These are phyloP conservation scores for Pholiota conissans DNA, from an alignment of 768 basidiomycete species.

Conservation along the genomic window DNA sequence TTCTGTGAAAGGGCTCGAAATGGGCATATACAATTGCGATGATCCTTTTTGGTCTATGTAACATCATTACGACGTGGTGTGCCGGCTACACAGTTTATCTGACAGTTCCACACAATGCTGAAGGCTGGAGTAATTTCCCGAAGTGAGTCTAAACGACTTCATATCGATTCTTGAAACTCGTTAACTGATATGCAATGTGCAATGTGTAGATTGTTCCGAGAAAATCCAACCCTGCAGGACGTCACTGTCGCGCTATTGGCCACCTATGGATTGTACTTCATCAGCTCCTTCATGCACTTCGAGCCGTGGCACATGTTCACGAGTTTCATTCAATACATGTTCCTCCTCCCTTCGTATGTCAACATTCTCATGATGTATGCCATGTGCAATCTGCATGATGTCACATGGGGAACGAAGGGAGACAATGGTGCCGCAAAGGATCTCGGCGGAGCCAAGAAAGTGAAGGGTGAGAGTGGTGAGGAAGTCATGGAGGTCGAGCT, in stretches of 20 bases:
- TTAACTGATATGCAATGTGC: too few relatives aligned
- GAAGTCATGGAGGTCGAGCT: slow-evolving; percentile 86
- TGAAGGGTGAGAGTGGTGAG: slow-evolving; percentile 82
- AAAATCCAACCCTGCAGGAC: slow-evolving; percentile 73
- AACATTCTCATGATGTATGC: slow-evolving; percentile 95
- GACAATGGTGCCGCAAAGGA: slow-evolving; percentile 89
- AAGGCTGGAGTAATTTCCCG: slow-evolving; percentile 73
- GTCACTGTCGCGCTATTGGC: slow-evolving; percentile 80
- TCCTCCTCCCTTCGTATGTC: slow-evolving; percentile 75
- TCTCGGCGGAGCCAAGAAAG: slow-evolving; percentile 87
- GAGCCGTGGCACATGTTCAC: slow-evolving; percentile 99
- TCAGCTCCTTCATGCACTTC: slow-evolving; percentile 83
- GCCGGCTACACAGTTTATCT: slow-evolving; percentile 90
- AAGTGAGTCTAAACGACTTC: slow-evolving; percentile 45
- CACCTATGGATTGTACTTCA: slow-evolving; percentile 82
- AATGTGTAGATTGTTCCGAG: slow-evolving; percentile 51
- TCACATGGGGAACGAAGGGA: slow-evolving; percentile 92
- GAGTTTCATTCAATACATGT: slow-evolving; percentile 88
- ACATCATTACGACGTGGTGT: slow-evolving; percentile 82
- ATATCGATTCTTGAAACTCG: too few relatives aligned
- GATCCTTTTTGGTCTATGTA: slow-evolving; percentile 76
- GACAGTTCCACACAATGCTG: slow-evolving; percentile 71
- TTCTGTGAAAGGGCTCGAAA: slow-evolving; percentile 64
- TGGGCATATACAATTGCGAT: slow-evolving; percentile 81
- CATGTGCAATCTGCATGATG: slow-evolving; percentile 90